These are phyloP conservation scores for Alternaria brassicae DNA, from an alignment of 2,329 filamentous ascomycete genomes.

Conservation along the genomic window DNA sequence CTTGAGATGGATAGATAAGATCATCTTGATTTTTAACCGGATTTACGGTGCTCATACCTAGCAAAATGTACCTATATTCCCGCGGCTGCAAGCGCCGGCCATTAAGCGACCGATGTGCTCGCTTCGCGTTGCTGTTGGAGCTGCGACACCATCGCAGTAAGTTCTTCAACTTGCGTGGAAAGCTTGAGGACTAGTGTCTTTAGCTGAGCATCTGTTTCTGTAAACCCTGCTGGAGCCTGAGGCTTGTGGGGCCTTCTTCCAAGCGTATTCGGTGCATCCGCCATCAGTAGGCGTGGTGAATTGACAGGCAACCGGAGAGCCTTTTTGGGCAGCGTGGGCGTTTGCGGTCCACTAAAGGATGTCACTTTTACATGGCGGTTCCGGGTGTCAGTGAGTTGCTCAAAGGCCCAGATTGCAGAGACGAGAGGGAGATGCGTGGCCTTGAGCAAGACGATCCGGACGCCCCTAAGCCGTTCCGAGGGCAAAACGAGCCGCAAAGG, in stretches of 20 bases:
- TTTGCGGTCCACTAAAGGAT: slow-evolving; percentile 47
- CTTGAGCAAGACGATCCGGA: slow-evolving; percentile 66
- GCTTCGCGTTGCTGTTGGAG: slow-evolving; percentile 46
- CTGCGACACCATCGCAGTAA: slow-evolving; percentile 49
- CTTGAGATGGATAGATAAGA: slow-evolving; percentile 17
- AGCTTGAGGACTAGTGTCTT: slow-evolving; percentile 50
- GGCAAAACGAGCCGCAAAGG: slow-evolving; percentile 74
- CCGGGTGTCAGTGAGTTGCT: slow-evolving; percentile 52
- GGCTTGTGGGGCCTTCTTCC: slow-evolving; percentile 25
- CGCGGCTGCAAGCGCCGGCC: slow-evolving; percentile 48
- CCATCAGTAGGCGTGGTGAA: slow-evolving; percentile 40
- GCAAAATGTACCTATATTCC: slow-evolving; percentile 17
- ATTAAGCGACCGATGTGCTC: slow-evolving; percentile 40
- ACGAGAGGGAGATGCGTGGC: slow-evolving; percentile 72
- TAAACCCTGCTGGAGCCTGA: slow-evolving; percentile 31
- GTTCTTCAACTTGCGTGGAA: slow-evolving; percentile 49
- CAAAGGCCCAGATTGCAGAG: slow-evolving; percentile 71
- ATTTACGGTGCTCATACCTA: slow-evolving; percentile 13
- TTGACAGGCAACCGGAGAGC: slow-evolving; percentile 42
- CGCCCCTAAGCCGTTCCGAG: slow-evolving; percentile 67
- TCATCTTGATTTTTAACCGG: slow-evolving; percentile 22
- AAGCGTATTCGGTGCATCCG: slow-evolving; percentile 30
- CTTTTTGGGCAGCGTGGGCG: slow-evolving; percentile 33
- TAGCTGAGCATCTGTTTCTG: slow-evolving; percentile 43
- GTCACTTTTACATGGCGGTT: slow-evolving; percentile 26